Base-by-base conservation (phyloP, 2,329 filamentous ascomycete species). In the Didymella segeticola region DNA sequence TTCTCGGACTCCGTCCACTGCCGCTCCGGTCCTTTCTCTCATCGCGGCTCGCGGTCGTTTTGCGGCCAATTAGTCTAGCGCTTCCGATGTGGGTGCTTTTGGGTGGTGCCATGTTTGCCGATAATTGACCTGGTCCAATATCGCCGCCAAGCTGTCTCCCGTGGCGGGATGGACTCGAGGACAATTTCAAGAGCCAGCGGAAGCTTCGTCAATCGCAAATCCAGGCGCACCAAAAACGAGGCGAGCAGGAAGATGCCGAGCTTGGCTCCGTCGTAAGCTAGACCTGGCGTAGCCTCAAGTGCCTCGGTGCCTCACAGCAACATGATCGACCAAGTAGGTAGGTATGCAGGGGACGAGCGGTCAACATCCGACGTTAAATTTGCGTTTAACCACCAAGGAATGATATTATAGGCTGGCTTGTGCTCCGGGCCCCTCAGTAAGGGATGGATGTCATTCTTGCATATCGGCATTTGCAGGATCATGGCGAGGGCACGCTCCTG, bases 1-100 rank as follows among this genome's bases (percentile, higher is more conserved):
- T 61, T 55, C 45, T 52, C 37, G 25, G 38, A 22, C 37, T 43
- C 27, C 23, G 42, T 56, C 45, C 49, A 47, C 36, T 45, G 43
- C 41, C 34, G 49, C 54, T 58, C 50, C 57, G 56, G 52, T 53
- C 53, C 45, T 56, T 56, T 57, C 37, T 53, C 52, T 58, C 39
- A 47, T 52, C 38, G 62, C 59, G 63, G 59, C 55, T 60, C 47
- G 62, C 64, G 62, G 64, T 41, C 27, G 39, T 25, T 56, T 59
- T 29, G 43, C 64, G 64, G 64, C 53, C 52, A 53, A 53, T 57
- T 51, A 31, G 47, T 39, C 56, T 66, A 67, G 64, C 56, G 64
- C 41, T 53, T 52, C 61, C 59, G 61, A 61, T 45, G 43, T 56
- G 51, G 43, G 54, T 56, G 42, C 39, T 57, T 48, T 45, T 33